Evolutionary conservation across 495 filamentous ascomycete genomes (phyloP), one percentile per base, ranked within the genome.

Genomic region (Poronia punctata): DNA sequence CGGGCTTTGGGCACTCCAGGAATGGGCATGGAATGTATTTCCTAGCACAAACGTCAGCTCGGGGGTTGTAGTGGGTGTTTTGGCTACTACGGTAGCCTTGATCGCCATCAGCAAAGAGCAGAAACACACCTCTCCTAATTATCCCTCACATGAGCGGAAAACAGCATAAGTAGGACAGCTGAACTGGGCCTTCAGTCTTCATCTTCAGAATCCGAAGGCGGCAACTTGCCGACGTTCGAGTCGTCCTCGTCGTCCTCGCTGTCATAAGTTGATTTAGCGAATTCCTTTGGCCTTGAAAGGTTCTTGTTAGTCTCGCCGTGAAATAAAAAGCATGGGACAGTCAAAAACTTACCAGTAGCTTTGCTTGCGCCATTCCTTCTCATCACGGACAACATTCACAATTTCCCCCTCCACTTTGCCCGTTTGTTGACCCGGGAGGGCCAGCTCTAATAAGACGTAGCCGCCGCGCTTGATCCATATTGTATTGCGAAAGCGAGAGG

Each of bases 11-110:
- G 81, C 70, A 6, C 70, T 76, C 31, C 92, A 98, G 59, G 92
- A 98, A 53, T 90, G 84, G 87, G 88, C 86, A 7, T 98, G 92
- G 92, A 95, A 96, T 54, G 78, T 87, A 2, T 98, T 82, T 62
- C 92, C 92, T n/a, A 95, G 88, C 58, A 95, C 88, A 18, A 65
- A 80, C 37, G 45, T 54, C 32, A 97, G 90, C 60, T 95, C 88
- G 7, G 64, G 65, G 43, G 72, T 80, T 14, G 90, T 95, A 21
- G 84, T 96, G 8, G 72, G 70, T 7, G 75, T 77, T 15, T 66
- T 95, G 37, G 77, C 71, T 19, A 43, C 76, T 10, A 81, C 80
- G 36, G 82, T 92, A 3, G 65, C 69, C 7, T 68, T 74, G 21
- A 60, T 76, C 29, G 49, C 52, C 18, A 25, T 40, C 20, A 24